Evolutionary conservation across 805 yeast species (phyloP), one percentile per base, ranked within the genome.

Genomic region (Metschnikowia corniflorae): DNA sequence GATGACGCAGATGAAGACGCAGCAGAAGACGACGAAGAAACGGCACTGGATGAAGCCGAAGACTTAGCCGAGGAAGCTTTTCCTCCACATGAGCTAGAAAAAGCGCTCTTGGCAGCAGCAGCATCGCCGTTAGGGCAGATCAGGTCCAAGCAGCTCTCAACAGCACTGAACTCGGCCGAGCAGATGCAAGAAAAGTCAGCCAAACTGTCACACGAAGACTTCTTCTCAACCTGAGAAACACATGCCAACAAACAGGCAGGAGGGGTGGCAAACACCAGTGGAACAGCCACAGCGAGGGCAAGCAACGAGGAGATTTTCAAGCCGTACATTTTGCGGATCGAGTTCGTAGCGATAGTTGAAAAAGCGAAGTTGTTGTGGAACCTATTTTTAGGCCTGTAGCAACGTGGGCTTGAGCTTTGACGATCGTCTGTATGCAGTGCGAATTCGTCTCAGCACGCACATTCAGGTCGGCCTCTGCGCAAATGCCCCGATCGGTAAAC

Each of bases 221-320:
- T 71, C 58, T 74, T 74, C 44, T 73, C 69, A 38, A 83, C 89
- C 53, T 77, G 72, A 39, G 86, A 74, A 41, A 85, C 91, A 75
- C 96, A 87, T 26, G 95, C 94, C 60, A 88, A 71, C 49, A 88
- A 66, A 71, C 96, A 88, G 25, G 96, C 96, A 43, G 96, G 96
- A 34, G 96, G 93, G 38, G 91, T 71, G 37, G 85, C 81, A 30
- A 78, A 75, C 20, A 73, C 71, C 21, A 70, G 53, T 16, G 74
- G 65, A 39, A 70, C 50, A 43, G 63, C 58, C 20, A 73, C 60
- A 35, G 72, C 68, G 40, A 69, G 49, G 17, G 61, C 61, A 32
- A 43, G 32, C 33, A 49, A 34, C 13, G 42, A 42, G 17, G 51
- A 44, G 29, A 47, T 23, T 24, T 45, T 47, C 29, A 42, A 40